Evolutionary conservation across 2,329 filamentous ascomycete species (phyloP).

Genomic region (Aureobasidium musti): DNA sequence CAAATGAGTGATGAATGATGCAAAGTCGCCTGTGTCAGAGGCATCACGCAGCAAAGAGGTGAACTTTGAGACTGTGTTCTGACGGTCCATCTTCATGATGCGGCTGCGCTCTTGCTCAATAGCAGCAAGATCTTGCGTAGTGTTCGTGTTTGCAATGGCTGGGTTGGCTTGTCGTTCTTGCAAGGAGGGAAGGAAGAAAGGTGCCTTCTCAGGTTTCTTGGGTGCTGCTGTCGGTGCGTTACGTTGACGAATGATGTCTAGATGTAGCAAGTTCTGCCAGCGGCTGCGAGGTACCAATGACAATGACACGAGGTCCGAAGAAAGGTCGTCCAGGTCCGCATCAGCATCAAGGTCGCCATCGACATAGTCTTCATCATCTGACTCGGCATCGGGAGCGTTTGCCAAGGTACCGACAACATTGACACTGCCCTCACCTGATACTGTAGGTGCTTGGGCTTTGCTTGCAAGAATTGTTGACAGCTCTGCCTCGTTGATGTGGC

Average conservation of each 20-base stretch:
- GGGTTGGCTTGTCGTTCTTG: slow-evolving; percentile 42
- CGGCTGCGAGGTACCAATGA: slow-evolving; percentile 85
- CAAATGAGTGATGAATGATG: slow-evolving; percentile 72
- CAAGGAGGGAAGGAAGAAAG: slow-evolving; percentile 85
- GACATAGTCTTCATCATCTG: slow-evolving; percentile 56
- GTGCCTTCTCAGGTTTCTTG: slow-evolving; percentile 89
- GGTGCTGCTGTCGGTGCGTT: slow-evolving; percentile 93
- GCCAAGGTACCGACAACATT: slow-evolving; percentile 75
- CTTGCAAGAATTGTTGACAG: slow-evolving; percentile 62
- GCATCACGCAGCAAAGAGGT: slow-evolving; percentile 52
- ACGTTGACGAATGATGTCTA: slow-evolving; percentile 85
- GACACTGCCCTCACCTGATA: slow-evolving; percentile 78
- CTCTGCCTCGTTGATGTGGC: slow-evolving; percentile 77
- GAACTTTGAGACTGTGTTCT: slow-evolving; percentile 43
- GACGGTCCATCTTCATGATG: slow-evolving; percentile 37
- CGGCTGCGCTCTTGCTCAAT: slow-evolving; percentile 40
- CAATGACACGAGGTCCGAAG: slow-evolving; percentile 79
- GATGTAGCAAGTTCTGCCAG: slow-evolving; percentile 92
- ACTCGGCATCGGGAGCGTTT: slow-evolving; percentile 53
- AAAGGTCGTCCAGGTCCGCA: slow-evolving; percentile 51
- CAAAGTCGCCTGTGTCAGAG: slow-evolving; percentile 60
- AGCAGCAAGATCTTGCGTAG: slow-evolving; percentile 39
- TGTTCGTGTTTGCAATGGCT: slow-evolving; percentile 36
- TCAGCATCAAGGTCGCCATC: slow-evolving; percentile 46
- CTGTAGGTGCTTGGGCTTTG: slow-evolving; percentile 54